These are phyloP conservation scores for Teratosphaeria destructans DNA, from an alignment of 2,329 filamentous ascomycete species.

Conservation along the genomic window DNA sequence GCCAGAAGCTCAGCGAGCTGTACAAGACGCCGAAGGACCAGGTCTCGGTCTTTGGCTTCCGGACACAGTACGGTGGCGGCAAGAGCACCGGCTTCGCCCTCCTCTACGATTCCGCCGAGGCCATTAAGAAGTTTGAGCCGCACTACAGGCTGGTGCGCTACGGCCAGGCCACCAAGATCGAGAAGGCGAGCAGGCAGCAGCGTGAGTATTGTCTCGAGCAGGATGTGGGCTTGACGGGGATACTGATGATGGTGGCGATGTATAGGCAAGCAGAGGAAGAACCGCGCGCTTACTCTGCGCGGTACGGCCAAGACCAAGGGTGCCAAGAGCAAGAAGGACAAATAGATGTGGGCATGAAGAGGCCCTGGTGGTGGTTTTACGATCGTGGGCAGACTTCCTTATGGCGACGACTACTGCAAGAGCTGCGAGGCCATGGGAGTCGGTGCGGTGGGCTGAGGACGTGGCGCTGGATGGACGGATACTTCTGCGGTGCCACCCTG, in stretches of 20 bases:
- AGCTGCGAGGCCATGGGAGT: not conserved
- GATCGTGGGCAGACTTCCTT: constrained; percentile 1
- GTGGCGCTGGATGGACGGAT: constrained; percentile 5
- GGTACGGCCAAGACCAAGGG: constrained; percentile 98
- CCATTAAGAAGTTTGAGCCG: constrained; percentile 99
- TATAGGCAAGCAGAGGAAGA: constrained; percentile 99
- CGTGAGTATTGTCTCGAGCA: constrained; percentile 55
- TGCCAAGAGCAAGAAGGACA: constrained; percentile 73
- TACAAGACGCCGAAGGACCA: constrained; percentile 99
- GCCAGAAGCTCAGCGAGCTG: constrained; percentile 81
- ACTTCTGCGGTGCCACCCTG: constrained; percentile 10
- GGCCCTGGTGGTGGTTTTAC: constrained; percentile 2
- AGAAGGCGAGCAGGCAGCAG: constrained; percentile 97
- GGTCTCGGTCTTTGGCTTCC: constrained; percentile 95
- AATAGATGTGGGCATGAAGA: constrained; percentile 19
- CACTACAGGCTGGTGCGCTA: constrained; percentile 93
- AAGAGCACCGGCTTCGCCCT: constrained; percentile 99
- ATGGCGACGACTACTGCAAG: constrained; percentile 1
- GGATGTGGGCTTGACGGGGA: not conserved
- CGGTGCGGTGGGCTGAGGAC: constrained; percentile 12
- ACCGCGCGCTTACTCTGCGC: constrained; percentile 96
- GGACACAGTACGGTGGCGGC: constrained; percentile 98
- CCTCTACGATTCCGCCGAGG: constrained; percentile 95
- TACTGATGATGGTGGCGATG: not conserved
- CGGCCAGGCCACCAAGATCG: constrained; percentile 84